These are phyloP conservation scores for Epichloe festucae DNA, from an alignment of 2,329 filamentous ascomycete species.

Conservation along the genomic window DNA sequence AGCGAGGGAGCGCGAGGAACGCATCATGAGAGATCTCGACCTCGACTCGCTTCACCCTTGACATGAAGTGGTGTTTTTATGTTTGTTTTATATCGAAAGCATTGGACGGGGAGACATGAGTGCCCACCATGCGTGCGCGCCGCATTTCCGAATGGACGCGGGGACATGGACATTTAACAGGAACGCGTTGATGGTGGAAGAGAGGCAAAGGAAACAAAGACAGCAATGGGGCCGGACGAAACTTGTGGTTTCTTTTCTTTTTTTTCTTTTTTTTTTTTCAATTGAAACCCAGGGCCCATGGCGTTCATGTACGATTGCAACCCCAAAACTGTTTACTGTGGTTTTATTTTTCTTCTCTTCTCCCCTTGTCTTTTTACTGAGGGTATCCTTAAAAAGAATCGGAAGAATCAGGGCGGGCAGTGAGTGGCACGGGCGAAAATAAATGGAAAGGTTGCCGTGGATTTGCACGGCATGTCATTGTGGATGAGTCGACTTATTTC, in stretches of 20 bases:
- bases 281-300: conserved; percentile 10
- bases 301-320: conserved; percentile 26
- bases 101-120: conserved; percentile 18
- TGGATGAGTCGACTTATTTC: not conserved
- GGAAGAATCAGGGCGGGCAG: conserved; percentile 15
- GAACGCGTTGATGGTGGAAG: conserved; percentile 3
- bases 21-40: conserved; percentile 9
- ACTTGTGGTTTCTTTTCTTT: conserved; percentile 3
- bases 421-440: conserved; percentile 10
- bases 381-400: conserved; percentile 16
- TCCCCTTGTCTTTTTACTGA: conserved; percentile 10
- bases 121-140: conserved; percentile 16
- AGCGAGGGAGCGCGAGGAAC: conserved; percentile 5
- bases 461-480: conserved; percentile 7
- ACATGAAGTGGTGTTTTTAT: conserved; percentile 5
- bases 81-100: conserved; percentile 10
- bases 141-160: not conserved
- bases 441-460: conserved; percentile 9
- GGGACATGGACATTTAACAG: conserved; percentile 4
- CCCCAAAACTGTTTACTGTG: conserved; percentile 8
- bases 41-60: conserved; percentile 6
- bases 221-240: conserved; percentile 5
- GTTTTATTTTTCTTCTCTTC: conserved; percentile 12
- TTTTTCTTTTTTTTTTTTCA: not conserved
- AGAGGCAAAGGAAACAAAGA: conserved; percentile 4